Evolutionary conservation across 176 grass and related monocot species (phyloP), one percentile per base, ranked within the genome.

Genomic region (Bothriochloa decipiens): DNA sequence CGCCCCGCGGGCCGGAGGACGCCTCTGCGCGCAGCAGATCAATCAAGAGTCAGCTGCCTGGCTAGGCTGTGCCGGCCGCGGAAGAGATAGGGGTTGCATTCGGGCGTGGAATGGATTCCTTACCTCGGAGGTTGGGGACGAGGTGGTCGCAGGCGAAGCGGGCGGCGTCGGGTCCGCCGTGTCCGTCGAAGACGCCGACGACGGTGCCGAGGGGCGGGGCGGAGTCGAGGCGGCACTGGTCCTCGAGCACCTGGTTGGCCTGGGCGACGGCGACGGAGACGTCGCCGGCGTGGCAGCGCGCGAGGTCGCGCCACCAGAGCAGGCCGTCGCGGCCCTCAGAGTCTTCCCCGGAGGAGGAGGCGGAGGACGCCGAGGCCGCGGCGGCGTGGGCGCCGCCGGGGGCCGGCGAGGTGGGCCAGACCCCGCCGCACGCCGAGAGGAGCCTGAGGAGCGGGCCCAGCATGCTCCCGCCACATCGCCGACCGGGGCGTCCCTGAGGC

Each of bases 401-500:
- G 35, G 40, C 35, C 63, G 74, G 81, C 13, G 78, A 62, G 55
- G 83, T 72, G 70, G 77, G 40, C 84, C 81, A 86, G 52, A 72
- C 69, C 52, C 80, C 86, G 71, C 87, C 85, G 88, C 91, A 99
- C 86, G 91, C 78, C 27, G 92, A 96, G 28, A 99, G 78, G 85
- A 99, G 79, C 90, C 93, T 94, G 81, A 93, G 91, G 85, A 93
- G 77, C 86, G 81, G 79, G 72, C 86, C 85, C 49, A 90, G 86
- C 93, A 94, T 96, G 81, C 89, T 89, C 88, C 85, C 68, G 82
- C 87, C 93, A 99, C 96, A 96, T 96, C 93, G 90, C 93, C 89
- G 69, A 86, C 80, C 84, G 88, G 88, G 84, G 45, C 74, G 77
- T 73, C 72, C 74, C 86, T 74, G 53, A 68, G 83, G 77, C 83